Conservation (phyloP, 2,329 filamentous ascomycete genomes). For the Thelonectria rubi region DNA sequence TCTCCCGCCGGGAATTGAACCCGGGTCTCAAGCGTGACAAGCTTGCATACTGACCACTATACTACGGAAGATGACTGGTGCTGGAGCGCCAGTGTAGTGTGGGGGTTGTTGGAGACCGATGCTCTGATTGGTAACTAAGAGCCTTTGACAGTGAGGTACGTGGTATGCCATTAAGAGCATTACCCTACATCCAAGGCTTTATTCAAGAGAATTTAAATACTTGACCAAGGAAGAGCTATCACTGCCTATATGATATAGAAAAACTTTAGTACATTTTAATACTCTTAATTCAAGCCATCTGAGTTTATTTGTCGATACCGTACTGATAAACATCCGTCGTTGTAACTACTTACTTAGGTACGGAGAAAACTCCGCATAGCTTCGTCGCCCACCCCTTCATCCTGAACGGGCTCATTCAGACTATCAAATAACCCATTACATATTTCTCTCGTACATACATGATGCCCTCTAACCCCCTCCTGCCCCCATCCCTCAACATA, state of each 20-base stretch:
- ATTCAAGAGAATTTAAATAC: background rate
- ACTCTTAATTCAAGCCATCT: too few species aligned
- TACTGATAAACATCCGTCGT: too few species aligned
- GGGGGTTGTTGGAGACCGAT: background rate
- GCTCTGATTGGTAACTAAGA: background rate
- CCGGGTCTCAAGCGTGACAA: constrained; percentile 28
- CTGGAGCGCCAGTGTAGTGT: constrained; percentile 16
- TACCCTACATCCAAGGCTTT: background rate
- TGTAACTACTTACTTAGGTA: too few species aligned
- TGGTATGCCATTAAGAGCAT: too few species aligned
- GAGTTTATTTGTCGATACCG: too few species aligned
- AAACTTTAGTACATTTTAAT: too few species aligned
- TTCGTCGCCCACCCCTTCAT: too few species aligned
- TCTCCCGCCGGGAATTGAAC: constrained; percentile 28
- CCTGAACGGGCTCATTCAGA: background rate
- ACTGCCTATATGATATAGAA: too few species aligned
- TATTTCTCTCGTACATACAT: constrained; percentile 22
- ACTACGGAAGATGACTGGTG: constrained; percentile 22
- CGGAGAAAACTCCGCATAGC: too few species aligned
- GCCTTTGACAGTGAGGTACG: background rate
- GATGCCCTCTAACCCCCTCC: background rate
- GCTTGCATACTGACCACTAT: constrained; percentile 29
- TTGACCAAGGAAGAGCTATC: too few species aligned
- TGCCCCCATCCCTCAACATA: constrained; percentile 7
- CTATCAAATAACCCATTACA: constrained; percentile 11